Conservation (phyloP, 2,329 filamentous ascomycete species). For the Aspergillus sp. region DNA sequence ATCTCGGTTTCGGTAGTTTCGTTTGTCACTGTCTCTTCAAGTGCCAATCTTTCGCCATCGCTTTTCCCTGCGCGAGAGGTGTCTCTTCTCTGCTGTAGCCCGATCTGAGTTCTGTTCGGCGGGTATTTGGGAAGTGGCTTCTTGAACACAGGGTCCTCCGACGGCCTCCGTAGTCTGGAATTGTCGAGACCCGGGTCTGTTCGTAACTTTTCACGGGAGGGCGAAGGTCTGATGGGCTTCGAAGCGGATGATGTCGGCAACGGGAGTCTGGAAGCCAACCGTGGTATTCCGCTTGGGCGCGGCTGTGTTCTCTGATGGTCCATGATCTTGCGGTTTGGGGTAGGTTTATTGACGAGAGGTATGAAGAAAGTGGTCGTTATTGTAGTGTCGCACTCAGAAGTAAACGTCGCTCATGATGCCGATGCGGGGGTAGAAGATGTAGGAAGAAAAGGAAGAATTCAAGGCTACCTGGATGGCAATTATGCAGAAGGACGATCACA, state of each 20-base stretch:
- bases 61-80: conserved; percentile 18
- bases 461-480: background rate
- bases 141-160: conserved; percentile 36
- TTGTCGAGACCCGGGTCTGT: conserved; percentile 38
- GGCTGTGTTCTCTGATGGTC: conserved; percentile 30
- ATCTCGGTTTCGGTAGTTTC: conserved; percentile 13
- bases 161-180: conserved; percentile 37
- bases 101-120: conserved; percentile 20
- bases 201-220: conserved; percentile 47
- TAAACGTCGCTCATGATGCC: background rate
- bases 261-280: conserved; percentile 52
- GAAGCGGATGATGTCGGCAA: conserved; percentile 43
- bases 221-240: conserved; percentile 45
- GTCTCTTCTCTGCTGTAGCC: conserved; percentile 18
- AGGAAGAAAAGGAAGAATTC: background rate
- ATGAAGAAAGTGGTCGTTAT: background rate
- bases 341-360: background rate
- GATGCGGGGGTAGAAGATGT: background rate
- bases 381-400: background rate
- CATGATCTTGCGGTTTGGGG: conserved; percentile 24
- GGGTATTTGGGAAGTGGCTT: conserved; percentile 28
- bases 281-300: conserved; percentile 45
- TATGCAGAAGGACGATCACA: background rate
- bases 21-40: conserved; percentile 7
- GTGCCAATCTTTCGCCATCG: conserved; percentile 15